These are phyloP conservation scores for Candida tallmaniae DNA, from an alignment of 805 yeast genomes.

Conservation along the genomic window DNA sequence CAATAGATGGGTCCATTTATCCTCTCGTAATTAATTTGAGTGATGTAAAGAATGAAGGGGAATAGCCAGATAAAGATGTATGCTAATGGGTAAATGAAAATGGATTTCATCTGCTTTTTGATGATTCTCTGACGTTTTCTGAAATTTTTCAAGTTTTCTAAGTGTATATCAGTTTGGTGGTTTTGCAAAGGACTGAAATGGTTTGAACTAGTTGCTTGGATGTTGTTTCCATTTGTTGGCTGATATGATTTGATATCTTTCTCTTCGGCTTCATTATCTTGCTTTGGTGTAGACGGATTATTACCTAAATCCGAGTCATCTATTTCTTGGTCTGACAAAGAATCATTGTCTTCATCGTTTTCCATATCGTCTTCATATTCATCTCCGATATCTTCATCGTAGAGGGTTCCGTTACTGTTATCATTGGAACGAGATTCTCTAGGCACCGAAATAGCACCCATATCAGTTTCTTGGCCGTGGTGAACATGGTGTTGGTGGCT, in stretches of 20 bases:
- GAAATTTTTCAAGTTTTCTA: conserved; percentile 57
- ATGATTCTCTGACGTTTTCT: conserved; percentile 61
- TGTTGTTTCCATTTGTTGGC: neutral
- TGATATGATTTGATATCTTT: neutral
- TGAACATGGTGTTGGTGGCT: neutral
- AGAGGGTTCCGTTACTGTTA: conserved; percentile 4
- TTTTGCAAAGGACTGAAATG: conserved; percentile 2
- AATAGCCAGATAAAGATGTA: conserved; percentile 78
- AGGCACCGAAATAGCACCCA: conserved; percentile 3
- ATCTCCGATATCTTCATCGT: conserved; percentile 14
- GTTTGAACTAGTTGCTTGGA: neutral
- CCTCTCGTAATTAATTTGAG: conserved; percentile 48
- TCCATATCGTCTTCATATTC: conserved; percentile 19
- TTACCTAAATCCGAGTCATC: neutral
- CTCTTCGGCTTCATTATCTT: conserved; percentile 16
- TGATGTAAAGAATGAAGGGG: conserved; percentile 65
- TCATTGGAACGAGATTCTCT: conserved; percentile 2
- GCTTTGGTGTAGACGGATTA: conserved; percentile 3
- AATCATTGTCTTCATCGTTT: conserved; percentile 11
- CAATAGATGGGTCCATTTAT: conserved; percentile 52
- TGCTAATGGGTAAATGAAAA: conserved; percentile 81
- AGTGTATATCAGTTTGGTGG: conserved; percentile 39
- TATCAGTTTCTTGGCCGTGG: neutral
- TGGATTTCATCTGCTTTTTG: conserved; percentile 70
- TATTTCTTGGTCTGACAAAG: conserved; percentile 14